Evolutionary conservation across 345 rosid species (phyloP).

Genomic region (Laguncularia racemosa): DNA sequence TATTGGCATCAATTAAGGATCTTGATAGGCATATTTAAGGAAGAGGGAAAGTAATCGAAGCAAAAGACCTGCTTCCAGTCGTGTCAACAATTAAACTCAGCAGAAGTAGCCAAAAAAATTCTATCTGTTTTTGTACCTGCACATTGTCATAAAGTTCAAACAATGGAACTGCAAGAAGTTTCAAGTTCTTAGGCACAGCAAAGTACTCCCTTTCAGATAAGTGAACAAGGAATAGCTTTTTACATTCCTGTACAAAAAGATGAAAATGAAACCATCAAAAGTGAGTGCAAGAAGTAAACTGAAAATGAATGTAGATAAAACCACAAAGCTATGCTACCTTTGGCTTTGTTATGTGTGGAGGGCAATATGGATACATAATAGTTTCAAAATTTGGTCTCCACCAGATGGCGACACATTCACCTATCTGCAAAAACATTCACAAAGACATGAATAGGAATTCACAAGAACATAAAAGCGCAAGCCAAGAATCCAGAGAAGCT

Average conservation of each 20-base stretch:
- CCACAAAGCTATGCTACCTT: slow-evolving; percentile 37
- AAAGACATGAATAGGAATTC: neutral
- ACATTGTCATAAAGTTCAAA: slow-evolving; percentile 96
- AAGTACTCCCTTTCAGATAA: slow-evolving; percentile 95
- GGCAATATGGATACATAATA: slow-evolving; percentile 94
- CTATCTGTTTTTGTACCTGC: slow-evolving; percentile 40
- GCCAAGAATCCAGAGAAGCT: slow-evolving; percentile 1
- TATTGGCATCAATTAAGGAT: neutral
- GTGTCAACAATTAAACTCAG: neutral
- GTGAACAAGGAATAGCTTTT: slow-evolving; percentile 88
- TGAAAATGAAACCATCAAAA: slow-evolving; percentile 1
- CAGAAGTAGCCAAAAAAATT: neutral
- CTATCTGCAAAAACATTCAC: slow-evolving; percentile 43
- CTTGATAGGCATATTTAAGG: slow-evolving; percentile 3
- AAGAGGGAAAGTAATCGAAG: too few species aligned
- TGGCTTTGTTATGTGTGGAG: slow-evolving; percentile 91
- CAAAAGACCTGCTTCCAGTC: neutral
- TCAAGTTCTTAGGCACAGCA: slow-evolving; percentile 94
- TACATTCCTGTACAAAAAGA: slow-evolving; percentile 64
- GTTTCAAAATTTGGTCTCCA: slow-evolving; percentile 99
- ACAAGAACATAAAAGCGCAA: neutral
- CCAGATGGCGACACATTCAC: slow-evolving; percentile 94
- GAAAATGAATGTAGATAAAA: neutral
- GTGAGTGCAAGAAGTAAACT: neutral
- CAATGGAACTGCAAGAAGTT: slow-evolving; percentile 94